Evolutionary conservation across 176 grass and related monocot genomes (phyloP), one percentile per base, ranked within the genome.

Genomic region (Lolium multiflorum): DNA sequence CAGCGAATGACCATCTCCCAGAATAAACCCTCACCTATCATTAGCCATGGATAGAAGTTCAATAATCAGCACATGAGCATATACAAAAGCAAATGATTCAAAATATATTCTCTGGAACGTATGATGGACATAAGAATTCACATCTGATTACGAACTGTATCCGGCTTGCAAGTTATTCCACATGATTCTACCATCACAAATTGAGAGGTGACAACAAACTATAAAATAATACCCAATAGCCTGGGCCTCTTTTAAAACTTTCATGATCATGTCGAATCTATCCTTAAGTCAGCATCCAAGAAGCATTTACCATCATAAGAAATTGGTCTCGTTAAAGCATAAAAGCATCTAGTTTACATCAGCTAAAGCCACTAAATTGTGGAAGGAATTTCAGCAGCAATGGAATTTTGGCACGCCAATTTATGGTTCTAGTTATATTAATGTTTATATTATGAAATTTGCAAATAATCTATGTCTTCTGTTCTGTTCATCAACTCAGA

Each of bases 221-320:
- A 74, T n/a, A 76, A 43, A 82, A 76, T 64, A 37, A 84, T 76
- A 98, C 97, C 93, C 95, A 93, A 24, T 89, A 98, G 61, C 88
- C 88, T 73, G 89, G 88, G 16, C 14, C 14, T 5, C 5, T 54
- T 16, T 13, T 17, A 5, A 98, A 91, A 67, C 96, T 75, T 81
- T 94, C 90, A 95, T 88, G 12, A 94, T 95, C 79, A 84, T 98
- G 86, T 95, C 93, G 96, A 98, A 87, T 95, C 93, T 84, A 84
- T 78, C 86, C 83, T 95, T 86, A 95, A 94, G 43, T 91, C 96
- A 51, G 91, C 96, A 90, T 95, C 89, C 31, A 91, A 82, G 16
- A 87, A 83, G 55, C 11, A 83, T 35, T 59, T n/a, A 77, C 73
- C 25, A 82, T 15, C 4, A 51, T 87, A 74, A 77, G 44, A 71